Evolutionary conservation across 495 filamentous ascomycete species (phyloP).

Genomic region (Choiromyces venosus): DNA sequence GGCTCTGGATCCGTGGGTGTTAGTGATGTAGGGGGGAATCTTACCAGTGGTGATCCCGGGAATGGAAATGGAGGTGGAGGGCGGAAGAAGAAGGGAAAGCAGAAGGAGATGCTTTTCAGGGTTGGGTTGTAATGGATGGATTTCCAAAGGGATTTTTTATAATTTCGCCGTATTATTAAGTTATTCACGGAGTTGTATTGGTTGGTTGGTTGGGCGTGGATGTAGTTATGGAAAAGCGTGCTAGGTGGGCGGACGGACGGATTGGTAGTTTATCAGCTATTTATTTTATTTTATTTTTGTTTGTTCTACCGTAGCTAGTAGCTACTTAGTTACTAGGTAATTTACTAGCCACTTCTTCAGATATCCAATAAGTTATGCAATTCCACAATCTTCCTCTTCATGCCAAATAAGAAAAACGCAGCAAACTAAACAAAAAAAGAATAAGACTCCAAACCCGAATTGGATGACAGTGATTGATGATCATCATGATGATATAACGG

Average conservation of each 20-base stretch:
- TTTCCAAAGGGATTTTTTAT: not conserved
- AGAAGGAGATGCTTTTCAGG: conserved; percentile 36
- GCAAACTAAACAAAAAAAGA: not conserved
- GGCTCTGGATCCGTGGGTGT: conserved; percentile 15
- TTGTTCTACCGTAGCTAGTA: not conserved
- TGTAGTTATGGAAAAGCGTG: too few species aligned
- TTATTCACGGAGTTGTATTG: not conserved
- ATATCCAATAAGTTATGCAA: not conserved
- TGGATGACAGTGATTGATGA: not conserved
- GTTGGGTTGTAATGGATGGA: conserved; percentile 25
- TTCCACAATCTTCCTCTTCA: conserved; percentile 7
- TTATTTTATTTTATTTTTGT: not conserved
- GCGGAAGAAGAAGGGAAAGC: conserved; percentile 39
- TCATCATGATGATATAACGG: not conserved
- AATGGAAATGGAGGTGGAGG: conserved; percentile 11
- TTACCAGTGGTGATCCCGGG: conserved; percentile 8
- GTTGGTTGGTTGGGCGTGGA: not conserved
- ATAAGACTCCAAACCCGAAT: not conserved
- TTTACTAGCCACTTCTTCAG: not conserved
- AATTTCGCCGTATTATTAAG: not conserved
- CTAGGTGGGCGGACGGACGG: too few species aligned
- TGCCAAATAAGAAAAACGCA: not conserved
- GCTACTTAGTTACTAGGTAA: not conserved
- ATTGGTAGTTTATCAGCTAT: too few species aligned
- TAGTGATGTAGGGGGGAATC: conserved; percentile 30